Base-by-base conservation (phyloP, 2,329 filamentous ascomycete species). In the Aureobasidium mangrovei region DNA sequence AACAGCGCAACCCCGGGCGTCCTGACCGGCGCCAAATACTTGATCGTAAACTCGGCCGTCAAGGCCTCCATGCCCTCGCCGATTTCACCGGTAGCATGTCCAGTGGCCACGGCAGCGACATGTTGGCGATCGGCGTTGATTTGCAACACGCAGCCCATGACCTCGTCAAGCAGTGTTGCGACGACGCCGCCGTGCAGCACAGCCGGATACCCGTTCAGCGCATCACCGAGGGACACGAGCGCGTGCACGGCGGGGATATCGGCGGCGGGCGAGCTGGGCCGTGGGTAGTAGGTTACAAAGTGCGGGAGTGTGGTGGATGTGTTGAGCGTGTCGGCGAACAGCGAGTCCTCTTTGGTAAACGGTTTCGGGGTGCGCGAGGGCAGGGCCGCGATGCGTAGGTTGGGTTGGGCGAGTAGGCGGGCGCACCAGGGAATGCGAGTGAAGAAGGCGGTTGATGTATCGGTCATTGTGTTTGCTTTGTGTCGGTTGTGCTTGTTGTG, bases 161-260 rank as follows among this genome's bases (percentile, higher is more conserved):
- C 66, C 62, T 85, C 81, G 61, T 85, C 81, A 26, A 85, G 63
- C n/a, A 84, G 63, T 0, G 77, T 74, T 7, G 74, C 74, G 5
- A 79, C 72, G 31, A 84, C 73, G 1, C 81, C 82, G 24, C 82
- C 81, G 62, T 85, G 82, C 7, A 72, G 68, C 5, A 79, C 70
- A 3, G 70, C 65, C 2, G 76, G 67, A 59, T 77, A 76, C 2
- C 81, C 81, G 58, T 80, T 78, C 54, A 84, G 59, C 18, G 74
- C 75, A 8, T 69, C 61, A 1, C 77, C 80, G 1, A 84, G 29
- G n/a, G 69, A 66, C 47, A 73, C 60, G 6, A 76, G 62, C 1
- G 66, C 67, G 32, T 58, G 61, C n/a, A 73, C 62, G 60, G 73
- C 67, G 27, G 58, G 59, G 53, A 69, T 68, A 35, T 54, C 46